Evolutionary conservation across 108 stramenopile genomes (phyloP).

Genomic region (Cyclostephanos invisitatus): DNA sequence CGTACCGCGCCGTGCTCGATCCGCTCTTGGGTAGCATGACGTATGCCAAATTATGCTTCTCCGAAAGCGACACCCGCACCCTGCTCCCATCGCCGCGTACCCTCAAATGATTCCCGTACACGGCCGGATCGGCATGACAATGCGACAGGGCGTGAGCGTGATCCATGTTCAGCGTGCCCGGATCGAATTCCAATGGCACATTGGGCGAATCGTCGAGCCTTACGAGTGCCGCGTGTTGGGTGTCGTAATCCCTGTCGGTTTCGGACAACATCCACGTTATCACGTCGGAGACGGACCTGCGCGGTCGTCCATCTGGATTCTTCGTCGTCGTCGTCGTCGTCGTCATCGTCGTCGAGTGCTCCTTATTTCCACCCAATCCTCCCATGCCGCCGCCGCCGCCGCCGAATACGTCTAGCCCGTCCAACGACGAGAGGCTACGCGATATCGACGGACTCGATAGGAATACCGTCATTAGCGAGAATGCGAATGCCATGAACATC

Average conservation of each 20-base stretch:
- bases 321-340: neutral
- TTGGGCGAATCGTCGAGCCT: slow-evolving; percentile 19
- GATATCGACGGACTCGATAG: slow-evolving; percentile 1
- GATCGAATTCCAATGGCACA: slow-evolving; percentile 14
- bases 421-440: neutral
- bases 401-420: neutral
- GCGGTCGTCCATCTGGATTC: no score
- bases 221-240: slow-evolving; percentile 11
- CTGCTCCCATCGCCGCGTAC: slow-evolving; percentile 12
- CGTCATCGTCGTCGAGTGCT: no score
- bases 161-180: slow-evolving; percentile 24
- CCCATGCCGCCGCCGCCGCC: neutral
- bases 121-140: slow-evolving; percentile 33
- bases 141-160: slow-evolving; percentile 31
- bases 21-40: slow-evolving; percentile 45
- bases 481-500: slow-evolving; percentile 2
- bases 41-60: slow-evolving; percentile 31
- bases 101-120: slow-evolving; percentile 25
- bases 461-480: slow-evolving; percentile 1
- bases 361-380: no score
- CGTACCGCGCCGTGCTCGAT: slow-evolving; percentile 30
- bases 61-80: slow-evolving; percentile 30
- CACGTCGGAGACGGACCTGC: slow-evolving; percentile 21
- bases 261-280: slow-evolving; percentile 26
- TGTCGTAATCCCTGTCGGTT: slow-evolving; percentile 27